Evolutionary conservation across 257 asterid species (phyloP), one percentile per base, ranked within the genome.

Genomic region (Pogostemon cablin): DNA sequence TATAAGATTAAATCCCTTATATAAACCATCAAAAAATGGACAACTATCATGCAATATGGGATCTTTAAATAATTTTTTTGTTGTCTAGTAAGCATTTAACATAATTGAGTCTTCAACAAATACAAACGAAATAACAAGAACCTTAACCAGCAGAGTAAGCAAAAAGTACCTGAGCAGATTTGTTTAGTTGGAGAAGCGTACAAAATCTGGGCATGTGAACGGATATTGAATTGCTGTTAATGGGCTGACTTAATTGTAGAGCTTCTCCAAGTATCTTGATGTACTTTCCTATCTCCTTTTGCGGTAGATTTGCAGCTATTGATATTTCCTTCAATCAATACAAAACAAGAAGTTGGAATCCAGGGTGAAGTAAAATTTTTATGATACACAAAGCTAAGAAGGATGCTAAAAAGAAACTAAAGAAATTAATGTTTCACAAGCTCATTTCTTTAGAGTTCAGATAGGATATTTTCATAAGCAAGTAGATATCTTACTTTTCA

Each of bases 151-250:
- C 38, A 73, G 69, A 54, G 56, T 10, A n/a, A 37, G 65, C 15
- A 15, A 57, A 32, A 79, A 76, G 61, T 84, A 93, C 99, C 97
- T 93, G 99, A 58, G 99, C 99, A 77, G 99, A 93, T 86, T 91
- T 93, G 86, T 93, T 93, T 81, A 93, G 99, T 74, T 93, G 99
- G 73, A 93, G 97, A 78, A 93, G 99, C 20, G 96, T 93, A 75
- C 99, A 93, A 75, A 93, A 93, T 80, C 99, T 85, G 52, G 99
- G 98, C 99, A 93, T 93, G 74, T 93, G 99, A 46, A 93, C 98
- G 0, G 97, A 89, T 81, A 93, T 93, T 25, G 98, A 93, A 73
- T 93, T 93, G 87, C 98, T 93, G 77, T 93, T 93, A 73, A 93
- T 88, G 35, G 99, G 99, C 71, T 93, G 99, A 75, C 97, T 93